Evolutionary conservation across 306 rosid genomes (phyloP), one percentile per base, ranked within the genome.

Genomic region (Alnus rubra): DNA sequence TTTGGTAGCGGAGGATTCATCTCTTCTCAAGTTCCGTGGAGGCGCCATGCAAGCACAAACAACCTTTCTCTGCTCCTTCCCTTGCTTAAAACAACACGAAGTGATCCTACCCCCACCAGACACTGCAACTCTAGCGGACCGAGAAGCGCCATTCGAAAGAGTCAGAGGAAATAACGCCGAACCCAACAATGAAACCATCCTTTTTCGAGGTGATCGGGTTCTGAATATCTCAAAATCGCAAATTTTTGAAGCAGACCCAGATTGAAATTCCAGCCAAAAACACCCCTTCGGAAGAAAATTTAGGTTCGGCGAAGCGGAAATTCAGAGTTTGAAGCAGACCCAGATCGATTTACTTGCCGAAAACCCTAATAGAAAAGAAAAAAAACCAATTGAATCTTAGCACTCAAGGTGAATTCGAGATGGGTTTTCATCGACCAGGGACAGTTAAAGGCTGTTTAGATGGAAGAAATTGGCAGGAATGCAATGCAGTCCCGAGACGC

Each of bases 41-140:
- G 98, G 91, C 67, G 92, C 98, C 89, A 89, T 78, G 87, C 98
- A 93, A 81, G 96, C 88, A 83, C 99, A 91, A 3, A 86, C 70
- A 74, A 88, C 68, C 58, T 86, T 88, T 48, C 85, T 78, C 49
- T 52, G 90, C 81, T 80, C 86, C 80, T 42, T 84, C 18, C 14
- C 77, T 77, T 63, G 87, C 14, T 82, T 81, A 23, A 0, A 76
- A 69, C 74, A 50, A 81, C 71, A 62, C 9, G 84, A 69, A 76
- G 35, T 80, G 11, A 62, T 65, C 44, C 60, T 78, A 80, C 72
- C 80, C 19, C 18, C 78, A 76, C 50, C 55, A 28, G 73, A 39
- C 81, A 67, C 79, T 8, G 75, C 79, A 15, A 84, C 80, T 69
- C 80, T 78, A 69, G 85, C 52, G 0, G 86, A 77, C 49, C 85